Conservation (phyloP, 1,284 basidiomycete species). For the Pseudozyma pruni region DNA sequence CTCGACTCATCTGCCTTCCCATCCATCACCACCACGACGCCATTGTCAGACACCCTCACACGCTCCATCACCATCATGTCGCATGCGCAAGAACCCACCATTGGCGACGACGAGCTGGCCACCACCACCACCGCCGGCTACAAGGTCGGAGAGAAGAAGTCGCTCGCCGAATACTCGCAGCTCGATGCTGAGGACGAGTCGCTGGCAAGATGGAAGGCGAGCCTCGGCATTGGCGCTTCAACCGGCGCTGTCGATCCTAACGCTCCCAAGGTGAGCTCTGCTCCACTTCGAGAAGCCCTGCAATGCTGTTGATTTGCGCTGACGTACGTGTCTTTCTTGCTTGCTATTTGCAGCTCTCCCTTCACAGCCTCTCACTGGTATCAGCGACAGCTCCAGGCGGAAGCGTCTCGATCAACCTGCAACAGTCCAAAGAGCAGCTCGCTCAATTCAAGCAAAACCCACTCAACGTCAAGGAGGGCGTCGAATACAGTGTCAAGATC, state of each 20-base stretch:
- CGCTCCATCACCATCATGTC: constrained; percentile 29
- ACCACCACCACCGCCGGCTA: constrained; percentile 66
- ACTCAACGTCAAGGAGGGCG: constrained; percentile 73
- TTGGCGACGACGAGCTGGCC: constrained; percentile 51
- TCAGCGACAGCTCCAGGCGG: constrained; percentile 68
- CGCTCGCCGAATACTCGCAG: constrained; percentile 71
- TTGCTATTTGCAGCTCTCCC: constrained; percentile 40
- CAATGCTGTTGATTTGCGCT: not conserved
- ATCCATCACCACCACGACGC: constrained; percentile 8
- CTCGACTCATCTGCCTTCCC: not conserved
- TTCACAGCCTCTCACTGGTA: constrained; percentile 70
- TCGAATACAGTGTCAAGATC: constrained; percentile 81
- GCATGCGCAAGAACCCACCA: constrained; percentile 47
- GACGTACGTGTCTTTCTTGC: not conserved
- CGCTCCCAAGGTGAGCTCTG: constrained; percentile 54
- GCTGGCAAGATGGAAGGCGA: constrained; percentile 84
- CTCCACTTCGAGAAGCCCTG: not conserved
- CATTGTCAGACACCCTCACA: not conserved
- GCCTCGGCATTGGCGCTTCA: constrained; percentile 78
- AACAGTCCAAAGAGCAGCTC: constrained; percentile 69
- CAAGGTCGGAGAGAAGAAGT: constrained; percentile 69
- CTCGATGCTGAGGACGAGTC: constrained; percentile 87
- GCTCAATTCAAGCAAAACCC: constrained; percentile 73
- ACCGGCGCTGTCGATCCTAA: constrained; percentile 63
- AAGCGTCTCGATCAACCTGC: constrained; percentile 69